Percentiles rank a stretch among this genome's conserved stretches.
Evolutionary conservation across 208 protist genomes (phyloP).

Genomic region (Borovskyia barvae): DNA sequence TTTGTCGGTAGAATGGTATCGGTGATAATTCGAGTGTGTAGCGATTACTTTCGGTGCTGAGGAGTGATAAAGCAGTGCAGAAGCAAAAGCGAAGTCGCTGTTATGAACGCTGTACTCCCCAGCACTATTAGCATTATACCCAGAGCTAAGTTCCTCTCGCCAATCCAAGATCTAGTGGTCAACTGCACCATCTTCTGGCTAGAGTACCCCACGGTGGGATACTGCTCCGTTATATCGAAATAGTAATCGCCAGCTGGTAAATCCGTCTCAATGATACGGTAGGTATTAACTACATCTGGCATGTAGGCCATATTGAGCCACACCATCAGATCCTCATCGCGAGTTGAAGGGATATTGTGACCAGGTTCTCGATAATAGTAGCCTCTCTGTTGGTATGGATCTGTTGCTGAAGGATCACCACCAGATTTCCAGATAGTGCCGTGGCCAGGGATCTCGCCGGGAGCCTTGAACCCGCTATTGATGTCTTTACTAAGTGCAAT

Average conservation of each 20-base stretch:
- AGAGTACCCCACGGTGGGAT: constrained; percentile 75
- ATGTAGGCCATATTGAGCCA: constrained; percentile 96
- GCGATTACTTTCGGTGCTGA: neutral
- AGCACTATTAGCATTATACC: constrained; percentile 91
- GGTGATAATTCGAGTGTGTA: too few species aligned
- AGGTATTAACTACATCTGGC: constrained; percentile 96
- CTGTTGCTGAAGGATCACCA: constrained; percentile 33
- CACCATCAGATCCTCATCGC: constrained; percentile 97
- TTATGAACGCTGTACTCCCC: constrained; percentile 64
- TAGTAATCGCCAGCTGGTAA: constrained; percentile 88
- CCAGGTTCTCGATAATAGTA: constrained; percentile 83
- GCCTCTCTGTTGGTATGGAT: constrained; percentile 67
- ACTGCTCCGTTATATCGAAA: constrained; percentile 91
- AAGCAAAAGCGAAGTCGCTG: constrained; percentile 28
- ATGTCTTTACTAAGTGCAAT: constrained; percentile 94
- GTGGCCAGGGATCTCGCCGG: constrained; percentile 24
- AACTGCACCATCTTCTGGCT: constrained; percentile 94
- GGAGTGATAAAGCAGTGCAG: constrained; percentile 18
- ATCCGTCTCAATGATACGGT: constrained; percentile 85
- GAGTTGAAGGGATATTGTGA: constrained; percentile 69
- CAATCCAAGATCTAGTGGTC: constrained; percentile 91
- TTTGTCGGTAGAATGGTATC: too few species aligned
- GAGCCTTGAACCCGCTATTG: constrained; percentile 71
- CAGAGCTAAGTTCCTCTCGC: constrained; percentile 93
- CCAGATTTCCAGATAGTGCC: constrained; percentile 39